phyloP scores from a whole-genome alignment of 169 alveolate genomes.

The Plasmodium vinckei region DNA sequence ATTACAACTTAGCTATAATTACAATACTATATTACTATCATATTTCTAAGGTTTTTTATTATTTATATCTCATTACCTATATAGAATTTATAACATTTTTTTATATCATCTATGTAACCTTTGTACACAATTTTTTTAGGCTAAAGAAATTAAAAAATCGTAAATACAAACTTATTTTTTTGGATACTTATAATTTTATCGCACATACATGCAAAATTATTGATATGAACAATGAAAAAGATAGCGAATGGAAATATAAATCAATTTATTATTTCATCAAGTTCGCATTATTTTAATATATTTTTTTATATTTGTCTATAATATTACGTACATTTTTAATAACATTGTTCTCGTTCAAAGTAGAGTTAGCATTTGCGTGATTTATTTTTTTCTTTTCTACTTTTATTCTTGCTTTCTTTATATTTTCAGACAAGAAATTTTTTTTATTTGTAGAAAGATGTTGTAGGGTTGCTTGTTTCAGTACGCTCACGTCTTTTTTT shows the following conservation, averaged over 20 bases:
- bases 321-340: slow-evolving; percentile 15
- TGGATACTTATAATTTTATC: no score
- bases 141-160: not conserved
- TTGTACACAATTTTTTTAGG: slow-evolving; percentile 36
- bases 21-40: no score
- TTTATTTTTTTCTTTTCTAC: slow-evolving; percentile 34
- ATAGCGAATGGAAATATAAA: no score
- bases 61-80: slow-evolving; percentile 20
- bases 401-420: slow-evolving; percentile 45
- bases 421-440: slow-evolving; percentile 42
- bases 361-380: slow-evolving; percentile 1
- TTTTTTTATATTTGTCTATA: not conserved
- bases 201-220: no score
- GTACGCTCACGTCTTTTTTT: slow-evolving; percentile 5
- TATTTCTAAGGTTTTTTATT: no score
- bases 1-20: no score
- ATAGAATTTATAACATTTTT: slow-evolving; percentile 47
- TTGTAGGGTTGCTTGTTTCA: slow-evolving; percentile 16
- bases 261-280: no score
- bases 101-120: slow-evolving; percentile 55
- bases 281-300: no score
- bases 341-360: not conserved
- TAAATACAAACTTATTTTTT: no score
- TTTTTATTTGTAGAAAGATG: slow-evolving; percentile 29
- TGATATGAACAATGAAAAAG: no score